Percentiles rank a stretch among this genome's conserved stretches.
Conservation (phyloP, 768 basidiomycete species). For the Boletus rubescentipes region DNA sequence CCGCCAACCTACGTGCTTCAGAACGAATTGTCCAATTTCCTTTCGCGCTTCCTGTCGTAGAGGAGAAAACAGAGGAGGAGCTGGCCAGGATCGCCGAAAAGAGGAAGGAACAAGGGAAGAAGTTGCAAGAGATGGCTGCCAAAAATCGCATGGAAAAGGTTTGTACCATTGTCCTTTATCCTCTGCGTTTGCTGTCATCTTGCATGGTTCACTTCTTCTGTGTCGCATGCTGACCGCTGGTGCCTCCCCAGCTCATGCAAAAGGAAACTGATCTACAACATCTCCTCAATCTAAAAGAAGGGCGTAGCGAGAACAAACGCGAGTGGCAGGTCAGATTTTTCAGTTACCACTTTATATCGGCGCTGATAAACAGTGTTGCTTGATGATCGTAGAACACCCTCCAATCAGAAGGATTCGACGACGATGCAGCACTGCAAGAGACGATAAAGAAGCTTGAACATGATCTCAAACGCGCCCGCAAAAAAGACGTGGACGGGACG, state of each 20-base stretch:
- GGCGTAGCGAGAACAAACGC: conserved; percentile 56
- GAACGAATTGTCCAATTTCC: conserved; percentile 90
- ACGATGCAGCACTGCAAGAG: conserved; percentile 76
- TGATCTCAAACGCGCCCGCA: conserved; percentile 72
- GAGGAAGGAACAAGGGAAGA: conserved; percentile 80
- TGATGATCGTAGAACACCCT: conserved; percentile 48
- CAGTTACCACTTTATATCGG: neutral
- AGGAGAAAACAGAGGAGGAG: conserved; percentile 93
- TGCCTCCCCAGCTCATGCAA: conserved; percentile 52
- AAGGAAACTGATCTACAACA: conserved; percentile 76
- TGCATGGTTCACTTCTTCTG: neutral
- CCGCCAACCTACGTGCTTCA: conserved; percentile 56
- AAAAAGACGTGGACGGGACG: conserved; percentile 75
- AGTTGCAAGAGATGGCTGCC: conserved; percentile 89
- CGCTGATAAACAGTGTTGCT: neutral
- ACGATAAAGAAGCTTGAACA: conserved; percentile 84
- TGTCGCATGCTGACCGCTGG: neutral
- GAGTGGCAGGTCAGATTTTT: conserved; percentile 66
- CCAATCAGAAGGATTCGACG: conserved; percentile 68
- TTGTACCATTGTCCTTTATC: conserved; percentile 1
- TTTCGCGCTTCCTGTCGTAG: conserved; percentile 55
- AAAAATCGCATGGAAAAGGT: conserved; percentile 87
- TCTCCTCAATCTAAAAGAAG: conserved; percentile 62
- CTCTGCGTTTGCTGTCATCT: neutral
- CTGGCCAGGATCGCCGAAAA: conserved; percentile 73